phyloP scores from a whole-genome alignment of 2,329 filamentous ascomycete species.

The Lanzia echinophila region DNA sequence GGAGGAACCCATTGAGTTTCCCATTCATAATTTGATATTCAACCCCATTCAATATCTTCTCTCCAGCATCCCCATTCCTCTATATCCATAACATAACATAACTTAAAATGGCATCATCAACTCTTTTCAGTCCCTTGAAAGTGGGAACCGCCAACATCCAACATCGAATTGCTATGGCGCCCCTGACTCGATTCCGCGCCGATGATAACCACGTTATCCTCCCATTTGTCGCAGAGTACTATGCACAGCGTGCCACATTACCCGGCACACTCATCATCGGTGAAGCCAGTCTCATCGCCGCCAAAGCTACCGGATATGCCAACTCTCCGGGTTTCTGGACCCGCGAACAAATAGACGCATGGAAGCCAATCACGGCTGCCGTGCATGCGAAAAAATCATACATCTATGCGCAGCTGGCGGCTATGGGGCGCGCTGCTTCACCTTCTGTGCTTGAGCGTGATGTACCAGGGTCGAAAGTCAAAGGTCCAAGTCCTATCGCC shows the following conservation, averaged over 20 bases:
- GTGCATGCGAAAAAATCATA: slow-evolving; percentile 52
- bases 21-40: too few relatives aligned
- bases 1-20: too few relatives aligned
- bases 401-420: slow-evolving; percentile 56
- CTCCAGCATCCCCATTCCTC: too few relatives aligned
- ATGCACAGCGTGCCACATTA: slow-evolving; percentile 43
- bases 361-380: slow-evolving; percentile 50
- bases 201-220: slow-evolving; percentile 41
- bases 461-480: slow-evolving; percentile 20
- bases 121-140: slow-evolving; percentile 39
- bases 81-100: too few relatives aligned
- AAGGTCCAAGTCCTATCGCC: slow-evolving; percentile 20
- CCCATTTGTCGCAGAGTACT: slow-evolving; percentile 43
- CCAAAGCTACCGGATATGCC: slow-evolving; percentile 40
- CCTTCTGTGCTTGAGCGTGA: slow-evolving; percentile 13
- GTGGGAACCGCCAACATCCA: slow-evolving; percentile 36
- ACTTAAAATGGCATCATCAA: slow-evolving; percentile 14
- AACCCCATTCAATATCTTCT: too few relatives aligned
- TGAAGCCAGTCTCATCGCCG: slow-evolving; percentile 45
- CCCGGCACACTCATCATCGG: slow-evolving; percentile 49
- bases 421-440: slow-evolving; percentile 42
- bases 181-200: slow-evolving; percentile 48
- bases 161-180: slow-evolving; percentile 47
- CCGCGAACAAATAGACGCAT: slow-evolving; percentile 45
- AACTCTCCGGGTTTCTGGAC: slow-evolving; percentile 51